Percentiles rank a stretch among this genome's conserved stretches.
Conservation (phyloP, 352 stramenopile species). For the Phytopythium chamaehyphon region DNA sequence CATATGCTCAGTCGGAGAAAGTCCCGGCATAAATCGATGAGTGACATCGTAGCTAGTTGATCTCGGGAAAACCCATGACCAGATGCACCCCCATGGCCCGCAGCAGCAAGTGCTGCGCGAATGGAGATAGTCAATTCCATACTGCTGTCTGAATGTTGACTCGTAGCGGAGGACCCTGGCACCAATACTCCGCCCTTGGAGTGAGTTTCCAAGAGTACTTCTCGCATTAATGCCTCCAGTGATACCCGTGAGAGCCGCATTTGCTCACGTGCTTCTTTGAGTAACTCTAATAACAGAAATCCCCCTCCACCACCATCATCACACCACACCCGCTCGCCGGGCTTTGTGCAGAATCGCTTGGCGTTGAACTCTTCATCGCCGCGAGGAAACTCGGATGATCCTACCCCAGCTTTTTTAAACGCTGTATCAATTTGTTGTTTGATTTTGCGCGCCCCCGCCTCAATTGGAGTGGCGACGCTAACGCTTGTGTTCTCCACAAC, state of each 20-base stretch:
- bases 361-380: conserved; percentile 55
- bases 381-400: conserved; percentile 8
- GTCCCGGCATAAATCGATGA: conserved; percentile 31
- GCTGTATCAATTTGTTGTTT: conserved; percentile 12
- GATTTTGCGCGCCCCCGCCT: conserved; percentile 10
- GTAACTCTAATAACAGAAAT: conserved; percentile 34
- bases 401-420: not conserved
- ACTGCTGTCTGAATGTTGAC: not conserved
- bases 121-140: not conserved
- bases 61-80: not conserved
- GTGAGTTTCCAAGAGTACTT: not conserved
- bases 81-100: not conserved
- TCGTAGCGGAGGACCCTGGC: too few relatives aligned
- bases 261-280: conserved; percentile 14
- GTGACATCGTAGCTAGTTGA: conserved; percentile 12
- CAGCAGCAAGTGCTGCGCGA: not conserved
- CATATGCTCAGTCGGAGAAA: conserved; percentile 27
- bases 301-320: conserved; percentile 34
- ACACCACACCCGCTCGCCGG: not conserved
- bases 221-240: conserved; percentile 45
- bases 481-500: conserved; percentile 1
- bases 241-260: conserved; percentile 21
- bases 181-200: not conserved
- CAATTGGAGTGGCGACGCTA: conserved; percentile 10
- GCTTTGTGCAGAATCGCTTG: conserved; percentile 23